These are phyloP conservation scores for Talaromyces borbonicus DNA, from an alignment of 495 filamentous ascomycete genomes.

Conservation along the genomic window DNA sequence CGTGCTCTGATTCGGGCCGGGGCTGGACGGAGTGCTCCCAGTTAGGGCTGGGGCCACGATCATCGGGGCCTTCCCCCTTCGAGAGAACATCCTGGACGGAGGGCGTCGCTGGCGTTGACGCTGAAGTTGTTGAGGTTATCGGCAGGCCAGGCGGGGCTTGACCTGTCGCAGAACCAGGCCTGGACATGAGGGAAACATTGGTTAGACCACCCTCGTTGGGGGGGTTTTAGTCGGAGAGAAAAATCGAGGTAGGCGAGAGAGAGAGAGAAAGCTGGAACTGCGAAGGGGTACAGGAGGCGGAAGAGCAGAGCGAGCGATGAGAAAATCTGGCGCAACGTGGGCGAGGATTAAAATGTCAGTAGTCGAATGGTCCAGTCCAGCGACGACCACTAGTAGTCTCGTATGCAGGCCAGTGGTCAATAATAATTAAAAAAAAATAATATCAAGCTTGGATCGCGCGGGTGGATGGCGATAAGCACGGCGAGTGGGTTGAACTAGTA, in stretches of 20 bases:
- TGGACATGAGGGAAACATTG: slow-evolving; percentile 52
- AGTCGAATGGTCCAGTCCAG: no score
- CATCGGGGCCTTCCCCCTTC: slow-evolving; percentile 10
- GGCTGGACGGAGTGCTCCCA: slow-evolving; percentile 31
- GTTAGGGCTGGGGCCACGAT: slow-evolving; percentile 20
- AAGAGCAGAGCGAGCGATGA: slow-evolving; percentile 12
- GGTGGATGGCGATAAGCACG: slow-evolving; percentile 12
- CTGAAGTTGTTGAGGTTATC: slow-evolving; percentile 40
- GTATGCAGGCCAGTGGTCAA: no score
- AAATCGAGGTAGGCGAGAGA: slow-evolving; percentile 18
- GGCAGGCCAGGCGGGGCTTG: slow-evolving; percentile 36
- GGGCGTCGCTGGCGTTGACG: no score
- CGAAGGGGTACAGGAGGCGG: not conserved
- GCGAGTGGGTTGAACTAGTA: slow-evolving; percentile 11
- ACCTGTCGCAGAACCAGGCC: slow-evolving; percentile 37
- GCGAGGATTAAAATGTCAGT: not conserved
- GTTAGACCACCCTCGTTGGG: slow-evolving; percentile 23
- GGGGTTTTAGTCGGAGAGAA: slow-evolving; percentile 8
- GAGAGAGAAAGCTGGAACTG: slow-evolving; percentile 7
- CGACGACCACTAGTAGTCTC: no score
- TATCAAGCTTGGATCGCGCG: not conserved
- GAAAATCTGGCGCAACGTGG: slow-evolving; percentile 9
- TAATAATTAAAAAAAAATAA: no score
- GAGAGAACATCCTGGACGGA: slow-evolving; percentile 38
- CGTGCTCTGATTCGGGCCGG: slow-evolving; percentile 26